A percentile compares a stretch with the other conserved stretches of the same genome.
phyloP scores from a whole-genome alignment of 75 land plant species.

The Cupressus sempervirens region DNA sequence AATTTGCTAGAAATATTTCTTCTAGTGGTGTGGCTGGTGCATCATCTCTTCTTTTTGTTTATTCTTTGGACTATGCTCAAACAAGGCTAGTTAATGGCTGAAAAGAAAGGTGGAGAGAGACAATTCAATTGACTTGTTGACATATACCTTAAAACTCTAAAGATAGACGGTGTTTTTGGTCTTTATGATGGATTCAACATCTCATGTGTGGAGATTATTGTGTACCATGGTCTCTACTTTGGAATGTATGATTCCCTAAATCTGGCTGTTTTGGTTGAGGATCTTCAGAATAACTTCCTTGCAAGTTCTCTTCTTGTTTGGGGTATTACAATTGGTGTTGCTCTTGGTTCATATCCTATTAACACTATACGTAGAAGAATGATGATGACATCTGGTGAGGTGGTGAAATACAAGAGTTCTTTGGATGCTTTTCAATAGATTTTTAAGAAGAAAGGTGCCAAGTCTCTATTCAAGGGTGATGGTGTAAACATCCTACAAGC shows the following conservation, averaged over 20 bases:
- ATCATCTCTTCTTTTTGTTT: slow-evolving; percentile 52
- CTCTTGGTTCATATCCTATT: slow-evolving; percentile 42
- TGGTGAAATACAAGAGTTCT: slow-evolving; percentile 38
- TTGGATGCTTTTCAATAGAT: slow-evolving; percentile 32
- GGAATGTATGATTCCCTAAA: slow-evolving; percentile 54
- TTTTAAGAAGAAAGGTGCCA: slow-evolving; percentile 34
- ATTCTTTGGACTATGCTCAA: slow-evolving; percentile 56
- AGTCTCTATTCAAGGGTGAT: slow-evolving; percentile 51
- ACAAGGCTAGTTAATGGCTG: slow-evolving; percentile 49
- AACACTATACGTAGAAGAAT: slow-evolving; percentile 38
- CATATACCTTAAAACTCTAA: no score
- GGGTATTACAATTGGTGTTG: slow-evolving; percentile 40
- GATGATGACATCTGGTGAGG: slow-evolving; percentile 53
- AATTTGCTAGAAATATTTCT: slow-evolving; percentile 58
- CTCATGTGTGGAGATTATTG: slow-evolving; percentile 48
- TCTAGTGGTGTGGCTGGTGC: slow-evolving; percentile 61
- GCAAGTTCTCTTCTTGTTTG: slow-evolving; percentile 39
- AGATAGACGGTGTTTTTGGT: no score
- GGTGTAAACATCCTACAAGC: slow-evolving; percentile 51
- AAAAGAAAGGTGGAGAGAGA: slow-evolving; percentile 52
- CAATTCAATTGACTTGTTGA: slow-evolving; percentile 48
- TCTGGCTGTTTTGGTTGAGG: slow-evolving; percentile 45
- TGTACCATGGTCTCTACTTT: slow-evolving; percentile 51
- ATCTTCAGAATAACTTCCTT: slow-evolving; percentile 30
- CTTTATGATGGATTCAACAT: slow-evolving; percentile 40